phyloP scores from a whole-genome alignment of 2,329 filamentous ascomycete genomes.

The Venturiaceae sp. region DNA sequence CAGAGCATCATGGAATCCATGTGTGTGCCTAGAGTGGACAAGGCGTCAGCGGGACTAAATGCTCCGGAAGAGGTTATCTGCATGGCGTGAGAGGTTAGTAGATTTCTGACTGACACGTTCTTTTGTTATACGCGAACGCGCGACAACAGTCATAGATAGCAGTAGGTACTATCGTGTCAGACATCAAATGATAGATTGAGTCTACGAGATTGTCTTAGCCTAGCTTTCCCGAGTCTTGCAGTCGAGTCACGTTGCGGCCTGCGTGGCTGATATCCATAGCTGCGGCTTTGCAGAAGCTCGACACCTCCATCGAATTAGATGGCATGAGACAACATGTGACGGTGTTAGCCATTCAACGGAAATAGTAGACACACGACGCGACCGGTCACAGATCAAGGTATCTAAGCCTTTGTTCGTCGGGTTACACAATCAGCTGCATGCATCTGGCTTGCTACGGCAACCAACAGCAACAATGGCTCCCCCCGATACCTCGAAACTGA shows the following conservation, averaged over 20 bases:
- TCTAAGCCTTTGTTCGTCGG: not conserved
- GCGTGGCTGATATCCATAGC: not conserved
- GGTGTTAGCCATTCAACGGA: not conserved
- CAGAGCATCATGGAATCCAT: not conserved
- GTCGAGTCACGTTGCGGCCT: not conserved
- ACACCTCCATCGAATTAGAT: not conserved
- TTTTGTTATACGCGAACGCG: not conserved
- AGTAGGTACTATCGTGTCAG: not conserved
- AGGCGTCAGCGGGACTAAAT: not conserved
- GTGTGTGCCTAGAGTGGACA: not conserved
- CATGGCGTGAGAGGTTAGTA: not conserved
- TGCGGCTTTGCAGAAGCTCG: not conserved
- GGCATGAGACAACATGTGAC: not conserved
- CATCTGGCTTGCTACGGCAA: not conserved
- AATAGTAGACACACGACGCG: not conserved
- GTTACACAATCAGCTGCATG: not conserved
- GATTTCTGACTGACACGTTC: not conserved
- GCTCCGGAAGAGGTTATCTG: not conserved
- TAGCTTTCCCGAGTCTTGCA: not conserved
- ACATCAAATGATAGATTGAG: not conserved
- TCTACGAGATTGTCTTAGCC: not conserved
- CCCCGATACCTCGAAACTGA: slow-evolving; percentile 3
- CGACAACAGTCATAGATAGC: not conserved
- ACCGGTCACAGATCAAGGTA: not conserved
- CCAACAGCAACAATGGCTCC: slow-evolving; percentile 3